Evolutionary conservation across 1,284 basidiomycete species (phyloP), one percentile per base, ranked within the genome.

Genomic region (Grifola frondosa): DNA sequence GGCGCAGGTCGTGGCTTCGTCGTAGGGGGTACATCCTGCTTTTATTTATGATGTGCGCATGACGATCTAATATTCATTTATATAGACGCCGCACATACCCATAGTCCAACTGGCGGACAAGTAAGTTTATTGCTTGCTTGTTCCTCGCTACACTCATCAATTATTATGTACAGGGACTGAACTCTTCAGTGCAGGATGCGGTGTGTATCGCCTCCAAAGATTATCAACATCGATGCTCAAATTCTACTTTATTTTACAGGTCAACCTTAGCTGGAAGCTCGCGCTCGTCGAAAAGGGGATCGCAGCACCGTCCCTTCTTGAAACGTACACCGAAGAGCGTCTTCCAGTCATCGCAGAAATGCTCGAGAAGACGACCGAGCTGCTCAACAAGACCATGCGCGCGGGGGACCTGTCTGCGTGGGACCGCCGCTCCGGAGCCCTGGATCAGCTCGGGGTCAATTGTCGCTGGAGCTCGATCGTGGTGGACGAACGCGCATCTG

Each of bases 401-500:
- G 11, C 12, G 15, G 43, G 23, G 10, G 32, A 37, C 11, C 34
- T 24, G 12, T 13, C 22, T 3, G 20, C n/a, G 9, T 15, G 20
- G 15, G 16, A 15, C 15, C 21, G 20, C 9, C n/a, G n/a, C n/a
- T n/a, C n/a, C n/a, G n/a, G n/a, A n/a, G n/a, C 56, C 2, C 59
- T 74, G 21, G 49, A 57, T 16, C 68, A 70, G 53, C 62, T 75
- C 29, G 73, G 73, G 1, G 63, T 76, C 25, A 75, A 75, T 54
- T 76, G 70, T 44, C 65, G 74, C 16, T 69, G 69, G 65, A 75
- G 73, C 50, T 58, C 66, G 4, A 65, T 75, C 36, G 63, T 74
- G 17, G 28, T 71, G n/a, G 71, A 75, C 39, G 70, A 69, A 6
- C 35, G 50, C 4, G n/a, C n/a, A n/a, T n/a, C n/a, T n/a, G n/a